A percentile compares a stretch with the other conserved stretches of the same genome.
phyloP scores from a whole-genome alignment of 1,284 basidiomycete species.

The Exobasidium cylindrosporum region DNA sequence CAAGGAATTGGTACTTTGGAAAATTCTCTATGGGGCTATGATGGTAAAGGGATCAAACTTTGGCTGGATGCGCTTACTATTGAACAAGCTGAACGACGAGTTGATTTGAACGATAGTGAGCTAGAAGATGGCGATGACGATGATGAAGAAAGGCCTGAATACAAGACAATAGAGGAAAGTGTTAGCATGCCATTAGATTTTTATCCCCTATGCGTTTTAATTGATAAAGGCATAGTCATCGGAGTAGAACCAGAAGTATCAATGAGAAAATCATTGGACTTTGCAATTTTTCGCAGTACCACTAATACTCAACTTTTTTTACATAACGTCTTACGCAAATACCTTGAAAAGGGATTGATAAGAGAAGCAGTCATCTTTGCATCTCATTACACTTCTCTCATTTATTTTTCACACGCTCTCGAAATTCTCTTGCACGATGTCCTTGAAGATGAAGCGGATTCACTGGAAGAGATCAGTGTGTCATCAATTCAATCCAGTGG shows the following conservation, averaged over 20 bases:
- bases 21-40: slow-evolving; percentile 96
- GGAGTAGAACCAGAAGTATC: slow-evolving; percentile 86
- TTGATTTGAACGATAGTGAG: not conserved
- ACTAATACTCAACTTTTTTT: slow-evolving; percentile 95
- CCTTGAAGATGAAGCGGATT: slow-evolving; percentile 78
- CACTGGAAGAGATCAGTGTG: slow-evolving; percentile 17
- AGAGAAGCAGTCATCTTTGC: slow-evolving; percentile 74
- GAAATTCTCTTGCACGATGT: slow-evolving; percentile 92
- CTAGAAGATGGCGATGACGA: slow-evolving; percentile 29
- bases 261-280: slow-evolving; percentile 73
- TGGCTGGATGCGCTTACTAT: slow-evolving; percentile 95
- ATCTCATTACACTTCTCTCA: slow-evolving; percentile 77
- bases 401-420: slow-evolving; percentile 89
- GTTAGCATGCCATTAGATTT: slow-evolving; percentile 87
- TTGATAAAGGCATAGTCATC: slow-evolving; percentile 98
- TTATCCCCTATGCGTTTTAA: slow-evolving; percentile 93
- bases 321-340: slow-evolving; percentile 82
- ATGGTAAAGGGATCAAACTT: slow-evolving; percentile 80
- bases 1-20: slow-evolving; percentile 86
- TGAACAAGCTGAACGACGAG: slow-evolving; percentile 51
- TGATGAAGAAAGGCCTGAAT: slow-evolving; percentile 48
- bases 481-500: slow-evolving; percentile 1
- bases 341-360: slow-evolving; percentile 61
- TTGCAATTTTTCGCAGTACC: slow-evolving; percentile 84
- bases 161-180: slow-evolving; percentile 80